These are phyloP conservation scores for Boletus eberwhitei DNA, from an alignment of 768 basidiomycete species.

Conservation along the genomic window DNA sequence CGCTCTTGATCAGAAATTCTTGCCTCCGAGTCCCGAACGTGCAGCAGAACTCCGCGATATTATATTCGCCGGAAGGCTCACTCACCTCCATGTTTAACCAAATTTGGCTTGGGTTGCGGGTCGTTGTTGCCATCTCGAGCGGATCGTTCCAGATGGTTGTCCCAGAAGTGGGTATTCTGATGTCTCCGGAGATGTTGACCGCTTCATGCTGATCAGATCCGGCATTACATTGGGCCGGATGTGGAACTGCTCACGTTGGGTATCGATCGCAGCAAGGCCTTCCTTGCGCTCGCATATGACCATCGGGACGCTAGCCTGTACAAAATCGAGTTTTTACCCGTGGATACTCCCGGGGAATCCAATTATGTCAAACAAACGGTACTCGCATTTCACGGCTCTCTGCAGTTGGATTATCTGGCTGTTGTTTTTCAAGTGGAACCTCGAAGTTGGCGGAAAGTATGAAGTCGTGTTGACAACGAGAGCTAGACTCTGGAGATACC, in stretches of 20 bases:
- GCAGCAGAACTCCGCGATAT: slow-evolving; percentile 15
- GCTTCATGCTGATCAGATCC: slow-evolving; percentile 6
- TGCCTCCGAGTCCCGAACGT: slow-evolving; percentile 16
- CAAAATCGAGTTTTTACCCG: slow-evolving; percentile 20
- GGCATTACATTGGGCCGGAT: slow-evolving; percentile 17
- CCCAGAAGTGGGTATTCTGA: slow-evolving; percentile 13
- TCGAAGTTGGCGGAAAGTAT: slow-evolving; percentile 14
- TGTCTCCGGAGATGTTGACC: neutral
- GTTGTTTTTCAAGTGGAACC: slow-evolving; percentile 16
- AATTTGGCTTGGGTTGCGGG: slow-evolving; percentile 18
- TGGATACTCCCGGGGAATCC: slow-evolving; percentile 22
- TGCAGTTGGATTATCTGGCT: neutral
- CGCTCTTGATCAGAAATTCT: slow-evolving; percentile 8
- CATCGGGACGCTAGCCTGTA: slow-evolving; percentile 20
- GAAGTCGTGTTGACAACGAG: slow-evolving; percentile 25
- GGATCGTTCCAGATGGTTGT: slow-evolving; percentile 22
- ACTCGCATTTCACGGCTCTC: neutral
- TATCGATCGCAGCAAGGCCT: slow-evolving; percentile 23
- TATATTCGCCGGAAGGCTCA: slow-evolving; percentile 1
- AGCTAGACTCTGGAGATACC: slow-evolving; percentile 25
- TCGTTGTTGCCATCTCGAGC: slow-evolving; percentile 19
- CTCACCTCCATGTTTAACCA: slow-evolving; percentile 18
- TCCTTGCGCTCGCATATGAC: slow-evolving; percentile 23
- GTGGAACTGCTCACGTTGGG: slow-evolving; percentile 19
- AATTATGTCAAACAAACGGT: slow-evolving; percentile 19